phyloP scores from a whole-genome alignment of 2,329 filamentous ascomycete species.

The Elsinoe ampelina region DNA sequence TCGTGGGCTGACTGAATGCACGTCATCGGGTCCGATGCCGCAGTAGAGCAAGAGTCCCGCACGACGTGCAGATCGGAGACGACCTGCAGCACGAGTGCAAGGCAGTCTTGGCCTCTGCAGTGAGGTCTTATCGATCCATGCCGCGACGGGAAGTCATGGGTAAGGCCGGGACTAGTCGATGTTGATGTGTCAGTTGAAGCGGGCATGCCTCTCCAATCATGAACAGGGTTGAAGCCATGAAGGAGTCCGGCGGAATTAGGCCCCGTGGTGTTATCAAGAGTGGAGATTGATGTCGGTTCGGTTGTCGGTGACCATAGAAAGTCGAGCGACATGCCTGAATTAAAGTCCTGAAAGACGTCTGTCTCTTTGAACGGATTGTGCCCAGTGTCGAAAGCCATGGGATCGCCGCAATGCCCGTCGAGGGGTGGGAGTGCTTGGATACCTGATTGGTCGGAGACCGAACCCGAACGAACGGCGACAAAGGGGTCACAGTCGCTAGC shows the following conservation, averaged over 20 bases:
- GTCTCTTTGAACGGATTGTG: slow-evolving; percentile 12
- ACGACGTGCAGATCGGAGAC: slow-evolving; percentile 14
- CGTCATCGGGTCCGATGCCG: slow-evolving; percentile 11
- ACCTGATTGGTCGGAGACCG: slow-evolving; percentile 12
- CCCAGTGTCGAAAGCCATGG: slow-evolving; percentile 6
- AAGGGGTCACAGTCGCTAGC: slow-evolving; percentile 10
- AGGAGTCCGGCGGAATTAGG: slow-evolving; percentile 1
- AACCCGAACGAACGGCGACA: slow-evolving; percentile 3
- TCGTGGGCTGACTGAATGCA: slow-evolving; percentile 11
- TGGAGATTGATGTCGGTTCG: slow-evolving; percentile 3
- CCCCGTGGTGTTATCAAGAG: not conserved
- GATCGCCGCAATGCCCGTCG: slow-evolving; percentile 10
- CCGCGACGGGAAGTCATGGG: slow-evolving; percentile 10
- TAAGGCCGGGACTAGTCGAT: slow-evolving; percentile 10
- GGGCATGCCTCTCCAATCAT: slow-evolving; percentile 10
- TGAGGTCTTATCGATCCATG: not conserved
- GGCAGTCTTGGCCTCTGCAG: slow-evolving; percentile 12
- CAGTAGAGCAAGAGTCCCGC: slow-evolving; percentile 9
- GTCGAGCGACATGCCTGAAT: slow-evolving; percentile 12
- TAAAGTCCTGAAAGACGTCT: slow-evolving; percentile 14
- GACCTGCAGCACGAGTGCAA: slow-evolving; percentile 13
- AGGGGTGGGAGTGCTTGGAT: slow-evolving; percentile 1
- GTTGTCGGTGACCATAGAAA: slow-evolving; percentile 13
- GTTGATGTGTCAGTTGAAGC: slow-evolving; percentile 5
- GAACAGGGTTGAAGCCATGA: not conserved